Conservation (phyloP, 768 basidiomycete genomes). For the Kondoa subrosea region DNA sequence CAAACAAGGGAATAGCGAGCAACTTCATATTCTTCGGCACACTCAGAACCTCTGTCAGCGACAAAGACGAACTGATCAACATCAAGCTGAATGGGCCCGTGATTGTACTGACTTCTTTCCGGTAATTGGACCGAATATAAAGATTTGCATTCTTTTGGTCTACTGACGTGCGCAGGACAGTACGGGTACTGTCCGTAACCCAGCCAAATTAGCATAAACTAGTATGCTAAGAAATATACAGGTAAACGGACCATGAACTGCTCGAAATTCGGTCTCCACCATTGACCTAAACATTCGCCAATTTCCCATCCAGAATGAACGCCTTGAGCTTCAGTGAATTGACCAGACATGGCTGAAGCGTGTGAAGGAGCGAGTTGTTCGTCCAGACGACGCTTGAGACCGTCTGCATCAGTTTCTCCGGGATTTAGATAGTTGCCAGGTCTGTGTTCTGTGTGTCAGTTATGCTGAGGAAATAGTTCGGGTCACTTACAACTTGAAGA, state of each 20-base stretch:
- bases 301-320: conserved; percentile 87
- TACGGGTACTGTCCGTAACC: conserved; percentile 24
- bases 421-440: conserved; percentile 98
- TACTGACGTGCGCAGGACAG: conserved; percentile 54
- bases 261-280: conserved; percentile 98
- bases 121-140: conserved; percentile 91
- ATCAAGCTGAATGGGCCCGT: background rate
- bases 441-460: conserved; percentile 34
- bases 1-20: conserved; percentile 86
- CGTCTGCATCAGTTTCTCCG: conserved; percentile 79
- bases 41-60: conserved; percentile 65
- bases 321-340: conserved; percentile 8
- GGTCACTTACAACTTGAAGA: conserved; percentile 81
- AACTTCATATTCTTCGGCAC: conserved; percentile 99
- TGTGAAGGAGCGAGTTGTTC: conserved; percentile 45
- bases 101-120: conserved; percentile 53
- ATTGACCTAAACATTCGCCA: conserved; percentile 87
- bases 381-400: conserved; percentile 73
- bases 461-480: background rate
- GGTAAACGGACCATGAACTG: conserved; percentile 72
- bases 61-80: background rate
- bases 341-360: background rate
- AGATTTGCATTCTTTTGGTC: conserved; percentile 96
- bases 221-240: background rate
- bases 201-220: background rate